phyloP scores from a whole-genome alignment of 257 asterid genomes.

The Solanum corneliomulleri region DNA sequence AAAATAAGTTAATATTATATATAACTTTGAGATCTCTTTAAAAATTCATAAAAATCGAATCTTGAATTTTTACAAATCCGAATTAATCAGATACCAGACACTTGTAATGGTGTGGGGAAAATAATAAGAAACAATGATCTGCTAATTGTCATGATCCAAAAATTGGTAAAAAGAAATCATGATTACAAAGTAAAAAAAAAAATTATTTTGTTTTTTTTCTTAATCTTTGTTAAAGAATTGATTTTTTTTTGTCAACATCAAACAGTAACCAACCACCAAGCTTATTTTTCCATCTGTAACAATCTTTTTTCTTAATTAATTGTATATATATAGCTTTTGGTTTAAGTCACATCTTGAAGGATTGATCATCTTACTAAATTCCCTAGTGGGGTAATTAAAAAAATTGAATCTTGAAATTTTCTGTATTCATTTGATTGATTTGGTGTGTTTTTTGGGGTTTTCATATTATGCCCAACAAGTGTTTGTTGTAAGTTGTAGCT shows the following conservation, averaged over 20 bases:
- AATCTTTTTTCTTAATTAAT: neutral
- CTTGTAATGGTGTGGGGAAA: neutral
- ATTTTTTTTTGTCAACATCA: neutral
- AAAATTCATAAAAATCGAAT: neutral
- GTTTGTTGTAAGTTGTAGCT: neutral
- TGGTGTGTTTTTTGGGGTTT: neutral
- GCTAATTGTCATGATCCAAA: neutral
- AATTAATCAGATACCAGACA: neutral
- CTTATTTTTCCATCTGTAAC: neutral
- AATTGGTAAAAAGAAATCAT: neutral
- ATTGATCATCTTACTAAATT: neutral
- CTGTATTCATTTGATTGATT: neutral
- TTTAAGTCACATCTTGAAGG: neutral
- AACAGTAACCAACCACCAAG: neutral
- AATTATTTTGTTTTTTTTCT: neutral
- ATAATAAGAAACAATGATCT: neutral
- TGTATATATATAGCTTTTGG: neutral
- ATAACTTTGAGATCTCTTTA: neutral
- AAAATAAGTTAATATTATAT: neutral
- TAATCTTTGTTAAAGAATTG: neutral
- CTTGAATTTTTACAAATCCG: rapidly evolving
- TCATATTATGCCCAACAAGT: neutral
- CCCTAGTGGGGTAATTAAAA: neutral
- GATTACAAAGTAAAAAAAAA: neutral
- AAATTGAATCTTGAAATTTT: neutral